Conservation (phyloP, 768 basidiomycete genomes). For the Boletellus emodensis region DNA sequence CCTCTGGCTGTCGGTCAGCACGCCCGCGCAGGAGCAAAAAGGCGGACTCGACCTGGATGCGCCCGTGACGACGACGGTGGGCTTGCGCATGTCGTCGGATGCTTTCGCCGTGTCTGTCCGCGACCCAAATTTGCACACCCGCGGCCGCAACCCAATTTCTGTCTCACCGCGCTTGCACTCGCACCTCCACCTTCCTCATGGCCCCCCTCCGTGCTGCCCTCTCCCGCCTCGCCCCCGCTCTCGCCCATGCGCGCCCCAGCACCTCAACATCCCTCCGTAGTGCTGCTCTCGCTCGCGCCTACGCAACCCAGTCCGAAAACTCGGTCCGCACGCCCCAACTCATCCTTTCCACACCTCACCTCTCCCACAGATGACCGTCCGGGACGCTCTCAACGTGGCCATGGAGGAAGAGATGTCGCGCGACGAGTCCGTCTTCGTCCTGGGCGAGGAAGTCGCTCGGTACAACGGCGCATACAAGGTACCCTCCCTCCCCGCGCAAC, state of each 20-base stretch:
- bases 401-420: slow-evolving; percentile 99
- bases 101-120: slow-evolving; percentile 23
- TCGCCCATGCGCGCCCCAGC: slow-evolving; percentile 40
- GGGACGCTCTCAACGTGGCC: slow-evolving; percentile 94
- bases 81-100: slow-evolving; percentile 31
- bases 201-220: slow-evolving; percentile 55
- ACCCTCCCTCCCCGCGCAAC: slow-evolving; percentile 5
- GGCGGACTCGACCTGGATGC: slow-evolving; percentile 62
- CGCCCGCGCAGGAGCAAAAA: neutral
- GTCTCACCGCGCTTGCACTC: neutral
- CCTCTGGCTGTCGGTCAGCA: slow-evolving; percentile 39
- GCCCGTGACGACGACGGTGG: slow-evolving; percentile 78
- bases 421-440: slow-evolving; percentile 90
- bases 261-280: slow-evolving; percentile 41
- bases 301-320: slow-evolving; percentile 58
- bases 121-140: slow-evolving; percentile 10
- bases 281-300: slow-evolving; percentile 48
- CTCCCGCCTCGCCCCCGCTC: slow-evolving; percentile 56
- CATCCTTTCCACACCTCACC: slow-evolving; percentile 17
- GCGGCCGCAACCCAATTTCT: too few relatives aligned
- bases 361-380: slow-evolving; percentile 82
- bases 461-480: slow-evolving; percentile 99
- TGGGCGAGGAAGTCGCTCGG: slow-evolving; percentile 97
- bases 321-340: slow-evolving; percentile 37
- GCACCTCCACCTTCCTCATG: slow-evolving; percentile 39